Evolutionary conservation across 352 stramenopile genomes (phyloP).

Genomic region (Phytophthora citrophthora): DNA sequence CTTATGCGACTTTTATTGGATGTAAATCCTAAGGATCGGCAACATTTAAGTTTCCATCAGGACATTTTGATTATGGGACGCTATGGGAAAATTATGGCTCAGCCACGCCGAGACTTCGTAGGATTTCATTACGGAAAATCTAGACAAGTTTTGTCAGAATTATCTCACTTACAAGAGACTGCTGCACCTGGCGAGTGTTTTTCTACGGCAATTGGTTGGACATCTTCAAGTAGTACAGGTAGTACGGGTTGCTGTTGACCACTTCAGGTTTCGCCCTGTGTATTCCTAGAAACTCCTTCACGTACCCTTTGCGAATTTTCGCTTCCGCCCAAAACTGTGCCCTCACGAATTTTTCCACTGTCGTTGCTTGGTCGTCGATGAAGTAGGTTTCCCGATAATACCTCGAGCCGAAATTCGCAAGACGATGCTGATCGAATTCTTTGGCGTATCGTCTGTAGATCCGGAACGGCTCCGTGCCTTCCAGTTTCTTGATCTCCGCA

Average conservation of each 20-base stretch:
- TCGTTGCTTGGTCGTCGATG: neutral
- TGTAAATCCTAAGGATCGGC: no score
- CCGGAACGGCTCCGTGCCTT: neutral
- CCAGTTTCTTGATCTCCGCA: neutral
- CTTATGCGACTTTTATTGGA: no score
- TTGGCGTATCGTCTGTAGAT: neutral
- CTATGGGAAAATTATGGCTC: no score
- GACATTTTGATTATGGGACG: no score
- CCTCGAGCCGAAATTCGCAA: neutral
- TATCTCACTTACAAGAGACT: no score
- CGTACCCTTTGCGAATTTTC: neutral
- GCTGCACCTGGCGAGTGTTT: no score
- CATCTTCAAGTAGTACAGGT: neutral
- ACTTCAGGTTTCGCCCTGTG: neutral
- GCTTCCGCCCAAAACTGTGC: neutral
- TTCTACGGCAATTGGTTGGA: no score
- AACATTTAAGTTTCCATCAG: no score
- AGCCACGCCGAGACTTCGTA: no score
- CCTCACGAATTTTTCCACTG: neutral
- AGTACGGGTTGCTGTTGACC: neutral
- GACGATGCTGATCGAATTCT: neutral
- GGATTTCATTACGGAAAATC: constrained; percentile 1
- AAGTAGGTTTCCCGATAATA: neutral
- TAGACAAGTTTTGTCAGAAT: no score
- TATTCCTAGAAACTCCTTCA: neutral